phyloP scores from a whole-genome alignment of 1,139 yeast species.

The Protomyces inundatus region DNA sequence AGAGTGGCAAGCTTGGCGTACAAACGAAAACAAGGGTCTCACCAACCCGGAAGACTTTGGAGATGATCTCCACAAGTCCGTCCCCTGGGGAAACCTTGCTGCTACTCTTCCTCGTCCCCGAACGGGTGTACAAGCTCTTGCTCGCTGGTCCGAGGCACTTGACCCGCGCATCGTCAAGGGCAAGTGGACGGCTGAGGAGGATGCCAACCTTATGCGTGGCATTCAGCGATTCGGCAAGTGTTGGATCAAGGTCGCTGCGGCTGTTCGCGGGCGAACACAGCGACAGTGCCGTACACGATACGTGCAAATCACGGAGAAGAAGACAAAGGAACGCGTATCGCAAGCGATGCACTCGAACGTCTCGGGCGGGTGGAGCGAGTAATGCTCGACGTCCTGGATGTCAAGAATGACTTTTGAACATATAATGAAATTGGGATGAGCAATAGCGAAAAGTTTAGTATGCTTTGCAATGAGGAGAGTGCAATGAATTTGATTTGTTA shows the following conservation, averaged over 20 bases:
- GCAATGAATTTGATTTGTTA: no score
- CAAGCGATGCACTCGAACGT: no score
- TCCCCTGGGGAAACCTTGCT: constrained; percentile 25
- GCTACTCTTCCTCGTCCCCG: constrained; percentile 39
- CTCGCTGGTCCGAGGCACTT: constrained; percentile 79
- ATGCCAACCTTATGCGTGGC: constrained; percentile 56
- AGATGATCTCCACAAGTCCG: constrained; percentile 16
- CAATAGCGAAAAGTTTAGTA: no score
- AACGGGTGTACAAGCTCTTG: constrained; percentile 93
- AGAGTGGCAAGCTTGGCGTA: constrained; percentile 25
- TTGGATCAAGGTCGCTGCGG: constrained; percentile 48
- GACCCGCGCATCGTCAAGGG: constrained; percentile 78
- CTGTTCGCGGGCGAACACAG: constrained; percentile 24
- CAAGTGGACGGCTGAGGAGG: constrained; percentile 79
- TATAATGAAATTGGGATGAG: no score
- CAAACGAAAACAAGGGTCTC: constrained; percentile 10
- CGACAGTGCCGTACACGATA: constrained; percentile 25
- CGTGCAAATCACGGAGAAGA: constrained; percentile 24
- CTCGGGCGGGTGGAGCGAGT: neutral
- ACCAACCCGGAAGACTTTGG: neutral
- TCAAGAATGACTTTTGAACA: no score
- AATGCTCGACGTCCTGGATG: neutral
- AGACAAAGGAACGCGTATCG: neutral
- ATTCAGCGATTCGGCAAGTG: constrained; percentile 77
- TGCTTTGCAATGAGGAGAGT: no score